Base-by-base conservation (phyloP, 768 basidiomycete species). In the Lactarius trivialis region DNA sequence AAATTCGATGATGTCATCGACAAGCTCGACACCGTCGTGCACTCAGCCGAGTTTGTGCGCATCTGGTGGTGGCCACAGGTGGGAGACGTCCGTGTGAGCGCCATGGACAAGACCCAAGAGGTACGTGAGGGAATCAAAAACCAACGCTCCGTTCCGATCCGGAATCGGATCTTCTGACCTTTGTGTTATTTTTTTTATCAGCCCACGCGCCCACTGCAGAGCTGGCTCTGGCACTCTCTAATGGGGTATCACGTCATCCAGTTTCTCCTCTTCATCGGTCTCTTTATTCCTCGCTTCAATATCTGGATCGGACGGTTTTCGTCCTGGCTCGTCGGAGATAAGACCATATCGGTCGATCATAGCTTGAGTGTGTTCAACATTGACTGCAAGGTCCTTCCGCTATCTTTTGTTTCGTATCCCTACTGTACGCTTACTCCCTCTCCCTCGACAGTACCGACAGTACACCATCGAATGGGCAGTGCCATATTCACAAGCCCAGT, bases 401-500 rank as follows among this genome's bases (percentile, higher is more conserved):
- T 48, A 48, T 48, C 45, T 48, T 19, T 21, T 45, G 54, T 43
- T 55, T 49, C 55, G 21, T 32, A 48, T 36, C 3, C 7, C 41
- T 37, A 11, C 52, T 53, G 21, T 49, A 41, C 14, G 32, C 60
- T 61, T 39, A 57, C 32, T 30, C 43, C 19, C 14, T 49, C 50
- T 28, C 14, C 17, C n/a, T 49, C 41, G 24, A 54, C 70, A 94
- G 93, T 92, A 88, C 73, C 85, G 85, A 1, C 94, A 98, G 73
- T 88, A 93, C 73, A 98, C 97, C 2, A 93, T 91, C 12, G 97
- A 99, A 75, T 96, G 93, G 87, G 91, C 92, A 5, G 80, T 99
- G 39, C 92, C 95, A 6, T 86, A 86, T 67, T 76, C 81, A 49
- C 75, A 83, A 56, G 81, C 93, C 2, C 74, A 75, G 58, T 77